Evolutionary conservation across 2,329 filamentous ascomycete genomes (phyloP).

Genomic region (Scorias spongiosa): DNA sequence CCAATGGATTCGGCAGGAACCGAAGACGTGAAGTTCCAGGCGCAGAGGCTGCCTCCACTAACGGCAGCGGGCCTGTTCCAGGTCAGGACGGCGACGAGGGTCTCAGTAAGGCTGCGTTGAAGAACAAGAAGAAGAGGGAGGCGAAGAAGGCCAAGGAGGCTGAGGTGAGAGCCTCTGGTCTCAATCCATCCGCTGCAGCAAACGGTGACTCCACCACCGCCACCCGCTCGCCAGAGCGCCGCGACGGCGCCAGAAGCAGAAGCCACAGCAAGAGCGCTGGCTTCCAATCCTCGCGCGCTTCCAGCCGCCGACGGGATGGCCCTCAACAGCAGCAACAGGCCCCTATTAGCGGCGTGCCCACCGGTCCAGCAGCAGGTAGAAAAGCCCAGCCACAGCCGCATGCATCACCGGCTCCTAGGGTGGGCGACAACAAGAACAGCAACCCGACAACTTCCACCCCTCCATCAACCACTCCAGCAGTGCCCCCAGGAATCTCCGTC

Average conservation of each 20-base stretch:
- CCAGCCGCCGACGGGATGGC: conserved; percentile 12
- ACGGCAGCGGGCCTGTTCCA: conserved; percentile 42
- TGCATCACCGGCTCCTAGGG: background rate
- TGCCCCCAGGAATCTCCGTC: conserved; percentile 35
- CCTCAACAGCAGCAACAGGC: conserved; percentile 9
- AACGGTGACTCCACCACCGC: background rate
- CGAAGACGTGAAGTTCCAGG: conserved; percentile 72
- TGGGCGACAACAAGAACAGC: conserved; percentile 1
- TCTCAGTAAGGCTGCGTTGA: conserved; percentile 68
- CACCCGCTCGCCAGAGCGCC: conserved; percentile 9
- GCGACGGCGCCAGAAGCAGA: conserved; percentile 18
- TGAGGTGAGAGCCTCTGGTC: conserved; percentile 43
- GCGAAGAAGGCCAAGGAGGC: conserved; percentile 81
- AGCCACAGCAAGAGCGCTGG: conserved; percentile 12
- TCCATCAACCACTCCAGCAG: conserved; percentile 4
- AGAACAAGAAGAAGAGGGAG: conserved; percentile 97
- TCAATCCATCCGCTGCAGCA: conserved; percentile 23
- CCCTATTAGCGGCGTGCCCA: conserved; percentile 15
- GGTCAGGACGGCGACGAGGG: conserved; percentile 55
- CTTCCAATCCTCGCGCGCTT: conserved; percentile 14
- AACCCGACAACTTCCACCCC: conserved; percentile 2
- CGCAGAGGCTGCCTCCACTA: conserved; percentile 52
- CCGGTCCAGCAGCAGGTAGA: conserved; percentile 16
- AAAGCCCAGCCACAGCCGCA: conserved; percentile 4
- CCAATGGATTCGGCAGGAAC: conserved; percentile 67